phyloP scores from a whole-genome alignment of 2,329 filamentous ascomycete species.

The Monosporascus sp. region DNA sequence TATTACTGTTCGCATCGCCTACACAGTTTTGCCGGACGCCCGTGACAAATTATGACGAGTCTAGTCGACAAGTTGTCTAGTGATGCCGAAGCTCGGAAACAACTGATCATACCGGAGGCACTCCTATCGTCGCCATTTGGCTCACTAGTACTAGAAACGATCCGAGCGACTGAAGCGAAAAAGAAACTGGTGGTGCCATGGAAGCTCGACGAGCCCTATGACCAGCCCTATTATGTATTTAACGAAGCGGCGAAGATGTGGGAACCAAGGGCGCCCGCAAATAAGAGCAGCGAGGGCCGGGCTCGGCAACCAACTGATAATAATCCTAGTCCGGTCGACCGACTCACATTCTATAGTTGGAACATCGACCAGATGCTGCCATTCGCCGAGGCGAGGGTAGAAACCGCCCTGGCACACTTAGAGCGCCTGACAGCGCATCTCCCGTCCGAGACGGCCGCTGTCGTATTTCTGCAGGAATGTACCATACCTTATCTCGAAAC shows the following conservation, averaged over 20 bases:
- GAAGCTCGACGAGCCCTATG: background rate
- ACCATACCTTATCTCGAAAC: background rate
- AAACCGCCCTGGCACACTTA: constrained; percentile 26
- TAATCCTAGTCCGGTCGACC: background rate
- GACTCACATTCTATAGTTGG: constrained; percentile 27
- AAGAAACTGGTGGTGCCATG: background rate
- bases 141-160: background rate
- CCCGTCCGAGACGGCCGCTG: background rate
- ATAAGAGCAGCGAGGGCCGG: background rate
- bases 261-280: background rate
- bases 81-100: background rate
- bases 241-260: background rate
- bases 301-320: background rate
- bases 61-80: background rate
- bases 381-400: constrained; percentile 26
- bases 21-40: background rate
- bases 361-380: constrained; percentile 34
- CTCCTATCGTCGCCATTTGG: background rate
- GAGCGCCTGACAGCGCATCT: constrained; percentile 4
- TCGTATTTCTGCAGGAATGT: background rate
- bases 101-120: background rate
- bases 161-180: background rate
- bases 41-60: background rate
- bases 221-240: background rate
- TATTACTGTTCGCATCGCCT: background rate